Conservation (phyloP, 139 green algal species). For the Chlamydomonas incerta region DNA sequence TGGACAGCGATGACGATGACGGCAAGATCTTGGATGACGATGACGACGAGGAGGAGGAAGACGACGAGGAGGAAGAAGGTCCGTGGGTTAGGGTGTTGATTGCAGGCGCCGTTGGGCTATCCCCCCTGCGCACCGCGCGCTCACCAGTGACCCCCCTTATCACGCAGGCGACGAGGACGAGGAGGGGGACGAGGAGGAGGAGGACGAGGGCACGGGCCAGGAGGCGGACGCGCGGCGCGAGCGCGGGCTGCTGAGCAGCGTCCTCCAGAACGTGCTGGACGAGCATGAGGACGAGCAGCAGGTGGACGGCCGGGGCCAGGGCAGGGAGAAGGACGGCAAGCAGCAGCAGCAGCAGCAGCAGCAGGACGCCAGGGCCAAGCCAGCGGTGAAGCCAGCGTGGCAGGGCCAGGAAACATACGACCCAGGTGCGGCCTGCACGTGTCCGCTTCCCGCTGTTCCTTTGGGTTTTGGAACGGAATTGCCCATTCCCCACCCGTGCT, state of each 20-base stretch:
- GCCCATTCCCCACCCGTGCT: too few relatives aligned
- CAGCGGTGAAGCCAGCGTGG: neutral
- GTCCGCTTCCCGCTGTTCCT: too few relatives aligned
- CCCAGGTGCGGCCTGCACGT: neutral
- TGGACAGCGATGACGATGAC: conserved; percentile 11
- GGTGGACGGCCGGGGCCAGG: neutral
- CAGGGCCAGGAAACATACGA: conserved; percentile 23
- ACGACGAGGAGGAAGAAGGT: neutral
- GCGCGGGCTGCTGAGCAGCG: conserved; percentile 29
- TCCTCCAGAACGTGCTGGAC: neutral
- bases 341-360: conserved; percentile 24
- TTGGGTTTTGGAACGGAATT: too few relatives aligned
- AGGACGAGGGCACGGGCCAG: conserved; percentile 10
- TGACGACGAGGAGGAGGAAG: conserved; percentile 17
- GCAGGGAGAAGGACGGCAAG: neutral
- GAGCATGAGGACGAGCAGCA: conserved; percentile 30
- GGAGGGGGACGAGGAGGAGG: neutral
- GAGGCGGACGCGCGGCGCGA: neutral
- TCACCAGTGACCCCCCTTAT: too few relatives aligned
- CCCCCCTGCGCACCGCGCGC: too few relatives aligned
- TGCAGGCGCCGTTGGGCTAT: too few relatives aligned
- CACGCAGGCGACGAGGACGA: neutral
- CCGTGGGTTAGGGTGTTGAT: too few relatives aligned
- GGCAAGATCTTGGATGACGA: neutral
- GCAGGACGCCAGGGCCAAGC: neutral